Percentiles rank a stretch among this genome's conserved stretches.
These are phyloP conservation scores for Tricharina praecox DNA, from an alignment of 495 filamentous ascomycete species.

Conservation along the genomic window DNA sequence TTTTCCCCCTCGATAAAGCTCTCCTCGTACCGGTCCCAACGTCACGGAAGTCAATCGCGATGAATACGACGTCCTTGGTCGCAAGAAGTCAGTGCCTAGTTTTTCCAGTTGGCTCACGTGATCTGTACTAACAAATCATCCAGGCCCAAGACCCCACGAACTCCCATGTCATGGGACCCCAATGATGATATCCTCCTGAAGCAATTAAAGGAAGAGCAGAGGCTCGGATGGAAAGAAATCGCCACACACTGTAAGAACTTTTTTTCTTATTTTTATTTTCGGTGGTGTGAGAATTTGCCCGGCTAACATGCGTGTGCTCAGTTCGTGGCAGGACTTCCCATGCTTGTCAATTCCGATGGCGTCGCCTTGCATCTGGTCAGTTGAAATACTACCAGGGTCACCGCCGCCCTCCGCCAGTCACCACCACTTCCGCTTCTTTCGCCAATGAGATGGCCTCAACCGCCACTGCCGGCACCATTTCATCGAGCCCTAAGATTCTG, in stretches of 20 bases:
- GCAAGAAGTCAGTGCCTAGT: constrained; percentile 21
- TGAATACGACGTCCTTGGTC: constrained; percentile 26
- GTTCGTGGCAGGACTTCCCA: constrained; percentile 26
- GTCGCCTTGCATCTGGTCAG: constrained; percentile 26
- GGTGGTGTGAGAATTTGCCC: too few relatives aligned
- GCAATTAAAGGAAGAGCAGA: constrained; percentile 27
- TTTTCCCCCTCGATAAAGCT: constrained; percentile 15
- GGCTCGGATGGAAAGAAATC: constrained; percentile 28
- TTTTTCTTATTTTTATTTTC: neutral
- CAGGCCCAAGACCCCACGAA: constrained; percentile 26
- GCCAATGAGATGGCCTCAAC: constrained; percentile 27
- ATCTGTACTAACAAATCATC: constrained; percentile 7
- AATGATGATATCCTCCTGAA: constrained; percentile 26
- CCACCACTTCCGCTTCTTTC: constrained; percentile 25
- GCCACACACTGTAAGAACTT: constrained; percentile 25
- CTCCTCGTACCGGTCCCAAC: constrained; percentile 20
- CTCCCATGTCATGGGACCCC: constrained; percentile 28
- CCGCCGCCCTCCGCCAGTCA: constrained; percentile 25
- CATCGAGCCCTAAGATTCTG: constrained; percentile 19
- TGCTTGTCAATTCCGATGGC: constrained; percentile 27
- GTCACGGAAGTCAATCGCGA: constrained; percentile 17
- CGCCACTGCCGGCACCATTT: constrained; percentile 18
- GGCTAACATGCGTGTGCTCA: constrained; percentile 11
- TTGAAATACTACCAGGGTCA: constrained; percentile 27
- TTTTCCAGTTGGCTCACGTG: neutral